These are phyloP conservation scores for Spatholobus suberectus DNA, from an alignment of 306 rosid genomes.

Conservation along the genomic window DNA sequence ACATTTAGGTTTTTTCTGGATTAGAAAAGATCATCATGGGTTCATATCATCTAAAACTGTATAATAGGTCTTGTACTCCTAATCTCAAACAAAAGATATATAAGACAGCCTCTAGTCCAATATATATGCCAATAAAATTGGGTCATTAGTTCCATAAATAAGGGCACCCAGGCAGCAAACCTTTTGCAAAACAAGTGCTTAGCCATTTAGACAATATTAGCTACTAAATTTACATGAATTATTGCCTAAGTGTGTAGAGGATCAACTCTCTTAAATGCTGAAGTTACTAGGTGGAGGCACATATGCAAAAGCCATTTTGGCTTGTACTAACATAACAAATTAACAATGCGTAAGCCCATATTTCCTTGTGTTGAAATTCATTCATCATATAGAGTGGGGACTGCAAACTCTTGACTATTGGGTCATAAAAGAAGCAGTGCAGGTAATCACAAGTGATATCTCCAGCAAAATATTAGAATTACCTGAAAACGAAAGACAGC, in stretches of 20 bases:
- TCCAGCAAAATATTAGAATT: conserved; percentile 32
- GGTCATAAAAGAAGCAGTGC: background rate
- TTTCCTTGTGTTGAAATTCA: conserved; percentile 4
- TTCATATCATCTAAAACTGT: background rate
- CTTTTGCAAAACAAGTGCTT: background rate
- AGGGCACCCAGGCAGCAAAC: background rate
- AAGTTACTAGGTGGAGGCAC: background rate
- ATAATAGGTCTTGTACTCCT: background rate
- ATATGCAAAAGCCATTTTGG: background rate
- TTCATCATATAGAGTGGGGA: background rate
- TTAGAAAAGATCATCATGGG: background rate
- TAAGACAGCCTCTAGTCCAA: background rate
- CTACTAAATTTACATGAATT: background rate
- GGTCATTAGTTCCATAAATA: background rate
- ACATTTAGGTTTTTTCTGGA: background rate
- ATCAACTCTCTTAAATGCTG: background rate
- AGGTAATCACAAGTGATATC: conserved; percentile 32
- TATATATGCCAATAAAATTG: background rate
- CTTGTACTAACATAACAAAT: background rate
- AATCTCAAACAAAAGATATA: background rate
- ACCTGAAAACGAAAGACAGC: conserved; percentile 81
- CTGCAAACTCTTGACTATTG: conserved; percentile 19
- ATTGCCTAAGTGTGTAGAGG: background rate
- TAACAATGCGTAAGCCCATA: background rate
- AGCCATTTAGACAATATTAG: background rate